These are phyloP conservation scores for Fraxinus xanthoxyloides DNA, from an alignment of 305 asterid genomes.

Conservation along the genomic window DNA sequence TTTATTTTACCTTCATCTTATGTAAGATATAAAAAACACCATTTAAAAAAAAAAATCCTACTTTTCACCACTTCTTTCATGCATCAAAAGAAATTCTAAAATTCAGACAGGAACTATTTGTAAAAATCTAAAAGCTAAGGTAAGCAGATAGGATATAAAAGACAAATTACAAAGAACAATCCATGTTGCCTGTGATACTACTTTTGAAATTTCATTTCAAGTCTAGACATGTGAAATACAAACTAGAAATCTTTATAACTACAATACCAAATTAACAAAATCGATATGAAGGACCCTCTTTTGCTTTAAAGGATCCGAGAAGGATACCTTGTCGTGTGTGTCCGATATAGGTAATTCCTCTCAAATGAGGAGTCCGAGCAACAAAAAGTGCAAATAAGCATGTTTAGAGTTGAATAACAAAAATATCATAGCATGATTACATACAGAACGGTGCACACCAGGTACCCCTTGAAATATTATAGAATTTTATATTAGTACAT, in stretches of 20 bases:
- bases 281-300: not conserved
- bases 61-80: not conserved
- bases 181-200: not conserved
- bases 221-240: not conserved
- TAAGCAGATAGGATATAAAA: conserved; percentile 7
- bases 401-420: not conserved
- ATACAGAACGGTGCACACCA: not conserved
- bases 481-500: not conserved
- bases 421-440: not conserved
- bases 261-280: not conserved
- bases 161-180: conserved; percentile 4
- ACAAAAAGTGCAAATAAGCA: not conserved
- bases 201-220: not conserved
- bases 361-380: not conserved
- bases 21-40: too few relatives aligned
- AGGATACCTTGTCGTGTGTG: not conserved
- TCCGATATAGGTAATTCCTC: not conserved
- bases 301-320: not conserved
- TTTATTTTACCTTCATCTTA: not conserved
- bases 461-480: not conserved
- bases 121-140: conserved; percentile 12
- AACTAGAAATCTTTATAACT: not conserved
- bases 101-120: not conserved
- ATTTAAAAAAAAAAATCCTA: not conserved
- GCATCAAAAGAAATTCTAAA: too few relatives aligned